phyloP scores from a whole-genome alignment of 345 rosid species.

The Populus davidiana region DNA sequence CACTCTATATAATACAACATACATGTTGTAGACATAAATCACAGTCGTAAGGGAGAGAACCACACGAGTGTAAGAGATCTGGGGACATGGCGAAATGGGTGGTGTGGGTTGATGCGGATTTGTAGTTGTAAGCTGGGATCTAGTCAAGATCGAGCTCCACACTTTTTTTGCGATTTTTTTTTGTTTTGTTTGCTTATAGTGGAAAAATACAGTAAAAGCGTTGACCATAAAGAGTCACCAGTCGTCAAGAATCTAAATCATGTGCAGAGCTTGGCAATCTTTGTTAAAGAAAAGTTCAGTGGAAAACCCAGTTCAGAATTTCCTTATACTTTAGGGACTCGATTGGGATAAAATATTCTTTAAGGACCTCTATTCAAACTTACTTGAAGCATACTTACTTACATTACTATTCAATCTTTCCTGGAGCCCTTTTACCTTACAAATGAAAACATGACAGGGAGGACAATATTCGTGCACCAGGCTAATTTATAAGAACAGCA shows the following conservation, averaged over 20 bases:
- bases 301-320: not conserved
- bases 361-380: too few relatives aligned
- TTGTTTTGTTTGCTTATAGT: not conserved
- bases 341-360: too few relatives aligned
- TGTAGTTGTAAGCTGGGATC: not conserved
- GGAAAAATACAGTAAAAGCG: not conserved
- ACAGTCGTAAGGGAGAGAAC: not conserved
- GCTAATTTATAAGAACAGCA: too few relatives aligned
- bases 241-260: not conserved
- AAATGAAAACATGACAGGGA: not conserved
- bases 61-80: slow-evolving; percentile 19
- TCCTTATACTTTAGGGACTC: too few relatives aligned
- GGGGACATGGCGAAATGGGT: slow-evolving; percentile 23
- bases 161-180: not conserved
- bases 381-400: too few relatives aligned
- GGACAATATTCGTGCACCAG: not conserved
- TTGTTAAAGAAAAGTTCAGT: not conserved
- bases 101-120: not conserved
- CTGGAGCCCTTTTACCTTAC: not conserved
- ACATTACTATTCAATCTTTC: not conserved
- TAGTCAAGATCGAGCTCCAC: too few relatives aligned
- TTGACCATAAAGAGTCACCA: not conserved
- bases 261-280: not conserved
- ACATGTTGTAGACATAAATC: too few relatives aligned
- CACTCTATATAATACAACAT: not conserved